A percentile compares a stretch with the other conserved stretches of the same genome.
Conservation (phyloP, 305 asterid species). For the Solanum aculeatissimum region DNA sequence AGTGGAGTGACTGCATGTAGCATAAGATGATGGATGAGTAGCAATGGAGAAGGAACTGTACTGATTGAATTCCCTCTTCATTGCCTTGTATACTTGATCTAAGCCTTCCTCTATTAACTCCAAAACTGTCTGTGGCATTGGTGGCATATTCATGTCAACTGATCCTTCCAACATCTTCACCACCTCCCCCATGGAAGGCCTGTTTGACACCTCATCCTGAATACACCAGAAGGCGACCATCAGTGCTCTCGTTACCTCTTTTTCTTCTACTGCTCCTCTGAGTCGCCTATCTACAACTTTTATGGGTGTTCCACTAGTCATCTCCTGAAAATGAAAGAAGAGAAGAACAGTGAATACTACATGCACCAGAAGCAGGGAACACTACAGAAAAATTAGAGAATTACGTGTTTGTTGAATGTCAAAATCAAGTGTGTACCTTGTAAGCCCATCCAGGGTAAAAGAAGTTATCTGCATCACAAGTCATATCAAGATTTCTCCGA, state of each 20-base stretch:
- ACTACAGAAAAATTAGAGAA: neutral
- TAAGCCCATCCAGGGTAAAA: slow-evolving; percentile 87
- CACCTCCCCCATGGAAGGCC: slow-evolving; percentile 82
- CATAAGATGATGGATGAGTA: slow-evolving; percentile 49
- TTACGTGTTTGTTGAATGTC: neutral
- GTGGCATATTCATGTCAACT: slow-evolving; percentile 40
- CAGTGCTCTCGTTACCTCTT: slow-evolving; percentile 42
- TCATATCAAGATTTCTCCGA: slow-evolving; percentile 73
- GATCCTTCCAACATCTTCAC: slow-evolving; percentile 78
- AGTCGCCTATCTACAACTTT: slow-evolving; percentile 62
- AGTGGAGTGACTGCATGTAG: slow-evolving; percentile 69
- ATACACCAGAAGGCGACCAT: slow-evolving; percentile 75
- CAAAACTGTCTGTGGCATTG: slow-evolving; percentile 60
- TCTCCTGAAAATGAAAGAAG: slow-evolving; percentile 23
- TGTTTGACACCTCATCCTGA: slow-evolving; percentile 53
- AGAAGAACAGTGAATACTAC: neutral
- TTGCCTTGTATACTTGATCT: slow-evolving; percentile 64
- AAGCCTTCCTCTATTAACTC: slow-evolving; percentile 74
- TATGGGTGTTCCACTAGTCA: slow-evolving; percentile 33
- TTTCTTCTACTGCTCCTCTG: slow-evolving; percentile 44
- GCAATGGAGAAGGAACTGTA: slow-evolving; percentile 46
- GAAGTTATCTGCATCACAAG: slow-evolving; percentile 56
- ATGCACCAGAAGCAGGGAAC: neutral
- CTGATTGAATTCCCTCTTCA: slow-evolving; percentile 62
- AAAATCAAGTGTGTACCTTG: slow-evolving; percentile 35